A percentile compares a stretch with the other conserved stretches of the same genome.
Conservation (phyloP, 2,329 filamentous ascomycete genomes). For the Scopulariopsis brevicaulis region DNA sequence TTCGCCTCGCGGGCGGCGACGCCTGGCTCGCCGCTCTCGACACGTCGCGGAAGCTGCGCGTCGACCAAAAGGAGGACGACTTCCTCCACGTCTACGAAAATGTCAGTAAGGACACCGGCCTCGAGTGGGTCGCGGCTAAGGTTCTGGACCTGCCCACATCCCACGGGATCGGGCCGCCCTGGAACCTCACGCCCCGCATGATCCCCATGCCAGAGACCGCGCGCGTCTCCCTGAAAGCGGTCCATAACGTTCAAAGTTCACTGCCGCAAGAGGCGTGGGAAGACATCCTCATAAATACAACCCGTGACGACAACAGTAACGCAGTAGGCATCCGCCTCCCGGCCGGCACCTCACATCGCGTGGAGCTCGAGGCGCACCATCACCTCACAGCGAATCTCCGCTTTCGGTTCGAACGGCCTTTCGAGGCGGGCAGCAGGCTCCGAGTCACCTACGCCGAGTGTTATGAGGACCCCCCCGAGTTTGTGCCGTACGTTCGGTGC, state of each 20-base stretch:
- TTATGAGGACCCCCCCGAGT: constrained; percentile 2
- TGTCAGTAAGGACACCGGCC: not conserved
- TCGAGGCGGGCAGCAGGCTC: not conserved
- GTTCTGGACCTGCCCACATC: too few species aligned
- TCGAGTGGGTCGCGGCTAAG: too few species aligned
- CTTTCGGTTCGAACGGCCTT: not conserved
- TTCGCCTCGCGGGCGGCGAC: not conserved
- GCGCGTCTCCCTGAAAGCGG: not conserved
- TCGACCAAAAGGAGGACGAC: constrained; percentile 8
- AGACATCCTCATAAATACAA: not conserved
- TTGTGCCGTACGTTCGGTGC: not conserved
- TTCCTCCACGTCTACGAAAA: constrained; percentile 10
- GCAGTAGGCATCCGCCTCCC: not conserved
- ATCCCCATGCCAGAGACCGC: not conserved
- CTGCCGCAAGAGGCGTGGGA: not conserved
- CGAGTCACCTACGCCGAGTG: constrained; percentile 3
- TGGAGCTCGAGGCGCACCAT: not conserved
- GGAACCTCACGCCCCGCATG: not conserved
- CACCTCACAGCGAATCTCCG: not conserved
- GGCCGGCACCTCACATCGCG: not conserved
- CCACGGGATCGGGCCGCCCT: too few species aligned
- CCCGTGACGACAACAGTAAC: not conserved
- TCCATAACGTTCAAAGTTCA: not conserved
- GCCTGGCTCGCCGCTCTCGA: constrained; percentile 7
- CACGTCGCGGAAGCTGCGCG: not conserved